Evolutionary conservation across 2,329 filamentous ascomycete genomes (phyloP).

Genomic region (Aspergillus phoenicis): DNA sequence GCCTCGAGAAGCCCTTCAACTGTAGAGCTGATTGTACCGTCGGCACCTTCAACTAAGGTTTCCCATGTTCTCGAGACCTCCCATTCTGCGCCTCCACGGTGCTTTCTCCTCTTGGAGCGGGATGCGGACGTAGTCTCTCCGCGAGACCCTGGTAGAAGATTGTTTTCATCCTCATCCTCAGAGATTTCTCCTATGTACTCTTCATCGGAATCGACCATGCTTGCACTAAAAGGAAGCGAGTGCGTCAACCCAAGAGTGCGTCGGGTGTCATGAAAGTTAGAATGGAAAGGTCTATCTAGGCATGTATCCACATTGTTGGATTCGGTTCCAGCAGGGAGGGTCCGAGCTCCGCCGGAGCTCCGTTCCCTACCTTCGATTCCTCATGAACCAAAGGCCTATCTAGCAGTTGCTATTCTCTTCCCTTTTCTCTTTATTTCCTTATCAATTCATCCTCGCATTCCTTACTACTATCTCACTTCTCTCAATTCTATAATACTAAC

Average conservation of each 20-base stretch:
- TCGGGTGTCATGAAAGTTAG: background rate
- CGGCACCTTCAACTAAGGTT: conserved; percentile 73
- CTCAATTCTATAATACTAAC: too few species aligned
- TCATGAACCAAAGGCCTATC: background rate
- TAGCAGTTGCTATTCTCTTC: too few species aligned
- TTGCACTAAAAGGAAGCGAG: background rate
- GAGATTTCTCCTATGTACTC: conserved; percentile 55
- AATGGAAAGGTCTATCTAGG: background rate
- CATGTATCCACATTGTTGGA: background rate
- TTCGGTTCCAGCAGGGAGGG: conserved; percentile 16
- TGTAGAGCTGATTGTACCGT: conserved; percentile 72
- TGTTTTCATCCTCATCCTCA: conserved; percentile 47
- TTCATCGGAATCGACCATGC: conserved; percentile 54
- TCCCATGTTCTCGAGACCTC: conserved; percentile 61
- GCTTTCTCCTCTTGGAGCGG: conserved; percentile 42
- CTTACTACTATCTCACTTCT: too few species aligned
- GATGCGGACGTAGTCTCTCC: conserved; percentile 29
- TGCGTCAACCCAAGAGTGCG: background rate
- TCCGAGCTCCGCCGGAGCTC: conserved; percentile 38
- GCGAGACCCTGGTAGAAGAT: conserved; percentile 32
- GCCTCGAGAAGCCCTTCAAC: conserved; percentile 77
- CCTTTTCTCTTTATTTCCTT: background rate
- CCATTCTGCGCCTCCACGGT: conserved; percentile 46
- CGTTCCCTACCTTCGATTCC: background rate
- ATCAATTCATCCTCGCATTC: background rate